Base-by-base conservation (phyloP, 2,329 filamentous ascomycete genomes). In the Acrocalymma vagum region DNA sequence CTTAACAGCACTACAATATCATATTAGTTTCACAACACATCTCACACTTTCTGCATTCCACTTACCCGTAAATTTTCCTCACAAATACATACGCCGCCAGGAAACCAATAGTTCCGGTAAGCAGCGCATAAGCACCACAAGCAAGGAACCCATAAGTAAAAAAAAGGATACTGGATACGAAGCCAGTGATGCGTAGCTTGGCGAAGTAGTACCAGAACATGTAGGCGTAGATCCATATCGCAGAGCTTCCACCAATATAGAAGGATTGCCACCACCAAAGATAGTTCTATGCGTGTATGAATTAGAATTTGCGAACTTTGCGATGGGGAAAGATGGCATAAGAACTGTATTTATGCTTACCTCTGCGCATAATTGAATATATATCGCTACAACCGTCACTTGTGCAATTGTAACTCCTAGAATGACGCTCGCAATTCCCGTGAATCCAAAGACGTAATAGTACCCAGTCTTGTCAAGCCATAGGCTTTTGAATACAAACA, bases 181-280 rank as follows among this genome's bases (percentile, higher is more conserved):
- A 87, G 5, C 90, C 90, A 5, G 83, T 81, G 51, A 95, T 89
- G 68, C 92, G 87, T 40, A 95, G 78, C 68, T 88, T 90, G 52
- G 83, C 84, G 56, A 84, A 79, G 71, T 90, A 95, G 73, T 93
- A 95, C 85, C 88, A 95, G 33, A 86, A 75, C 66, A 87, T 89
- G 73, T 94, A 95, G 24, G 82, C 66, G 64, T 93, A 94, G 24
- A 95, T 82, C 89, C 90, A 95, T 45, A 90, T 69, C 6, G 87
- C 82, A 55, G 85, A 90, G 55, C 85, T 83, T 31, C 86, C 87
- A 29, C 90, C 90, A 7, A 91, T 82, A 32, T 89, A 72, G 73
- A 95, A 94, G 35, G 87, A 90, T 67, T 89, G 87, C 90, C 90
- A 95, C 88, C 88, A 94, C 90, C 90, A 95, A 66, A 90, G 82